These are phyloP conservation scores for Coix lacrymajobi DNA, from an alignment of 176 grass and related monocot species.

Conservation along the genomic window DNA sequence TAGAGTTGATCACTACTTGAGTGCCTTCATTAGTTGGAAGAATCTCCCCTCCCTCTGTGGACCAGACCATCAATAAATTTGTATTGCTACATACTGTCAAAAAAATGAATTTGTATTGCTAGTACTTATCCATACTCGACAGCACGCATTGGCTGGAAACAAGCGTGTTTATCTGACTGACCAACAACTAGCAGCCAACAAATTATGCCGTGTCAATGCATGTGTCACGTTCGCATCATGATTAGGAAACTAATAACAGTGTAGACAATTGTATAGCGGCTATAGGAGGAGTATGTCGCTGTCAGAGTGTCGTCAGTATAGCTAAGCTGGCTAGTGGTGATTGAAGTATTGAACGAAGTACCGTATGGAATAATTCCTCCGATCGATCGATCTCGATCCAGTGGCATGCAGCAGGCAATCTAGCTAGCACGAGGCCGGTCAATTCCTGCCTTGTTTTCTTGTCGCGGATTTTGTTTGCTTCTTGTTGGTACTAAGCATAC, in stretches of 20 bases:
- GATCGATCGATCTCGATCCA: not conserved
- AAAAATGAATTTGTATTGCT: not conserved
- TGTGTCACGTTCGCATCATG: not conserved
- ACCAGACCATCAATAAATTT: not conserved
- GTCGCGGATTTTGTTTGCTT: conserved; percentile 4
- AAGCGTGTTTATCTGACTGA: not conserved
- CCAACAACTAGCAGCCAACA: not conserved
- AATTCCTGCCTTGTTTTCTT: not conserved
- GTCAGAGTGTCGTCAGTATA: not conserved
- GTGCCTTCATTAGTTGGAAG: not conserved
- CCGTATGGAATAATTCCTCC: too few species aligned
- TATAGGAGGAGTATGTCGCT: not conserved
- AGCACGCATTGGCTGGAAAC: conserved; percentile 13
- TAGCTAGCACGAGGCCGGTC: conserved; percentile 6
- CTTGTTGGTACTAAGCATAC: not conserved
- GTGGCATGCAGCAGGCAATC: not conserved
- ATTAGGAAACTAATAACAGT: not conserved
- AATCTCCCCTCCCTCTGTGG: not conserved
- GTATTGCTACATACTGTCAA: too few species aligned
- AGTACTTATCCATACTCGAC: conserved; percentile 7
- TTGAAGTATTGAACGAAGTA: not conserved
- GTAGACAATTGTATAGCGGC: not conserved
- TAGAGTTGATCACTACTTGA: not conserved
- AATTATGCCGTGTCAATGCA: not conserved
- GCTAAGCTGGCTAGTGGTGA: not conserved